Base-by-base conservation (phyloP, 225 moss, liverwort and hornwort species). In the Bryoerythrophyllum caledonicum region DNA sequence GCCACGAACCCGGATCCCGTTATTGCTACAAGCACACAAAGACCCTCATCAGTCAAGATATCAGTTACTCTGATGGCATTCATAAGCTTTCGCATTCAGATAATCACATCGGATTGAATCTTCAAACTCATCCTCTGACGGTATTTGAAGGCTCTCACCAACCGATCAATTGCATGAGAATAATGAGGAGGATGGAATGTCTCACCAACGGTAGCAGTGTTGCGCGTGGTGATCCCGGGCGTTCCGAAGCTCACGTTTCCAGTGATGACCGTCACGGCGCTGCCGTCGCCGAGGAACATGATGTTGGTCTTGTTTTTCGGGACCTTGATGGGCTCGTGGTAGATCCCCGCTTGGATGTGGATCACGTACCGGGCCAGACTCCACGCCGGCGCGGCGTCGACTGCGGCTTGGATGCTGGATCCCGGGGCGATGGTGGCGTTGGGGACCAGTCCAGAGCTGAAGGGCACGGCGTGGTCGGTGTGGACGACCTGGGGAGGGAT, bases 141-240 rank as follows among this genome's bases (percentile, higher is more conserved):
- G 15, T 15, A 15, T 44, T 44, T 15, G 15, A 4, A 44, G 44
- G 34, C 34, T 34, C 15, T 4, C 44, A 44, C 14, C 44, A 44
- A 44, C 44, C 44, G 5, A 44, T 0, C n/a, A n/a, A 34, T 34
- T 34, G 44, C 44, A 44, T 44, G 44, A 44, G 44, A 44, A 44
- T 4, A 44, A 15, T 49, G 48, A 19, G 48, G 43, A 59, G 43
- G 34, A 25, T 63, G 60, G 37, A 49, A 5, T 15, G 8, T 48
- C 91, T 83, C 44, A 91, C 93, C 93, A 8, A 96, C 96, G 20
- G 96, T 92, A 53, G 92, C 90, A 35, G 94, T 89, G 61, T 85
- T 85, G 76, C 86, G 94, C 26, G 96, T 96, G 65, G 87, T 83
- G 38, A 85, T 71, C 41, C 88, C 91, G 34, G 37, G 84, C 37